Conservation (phyloP, 2,329 filamentous ascomycete species). For the Sclerotinia glacialis region DNA sequence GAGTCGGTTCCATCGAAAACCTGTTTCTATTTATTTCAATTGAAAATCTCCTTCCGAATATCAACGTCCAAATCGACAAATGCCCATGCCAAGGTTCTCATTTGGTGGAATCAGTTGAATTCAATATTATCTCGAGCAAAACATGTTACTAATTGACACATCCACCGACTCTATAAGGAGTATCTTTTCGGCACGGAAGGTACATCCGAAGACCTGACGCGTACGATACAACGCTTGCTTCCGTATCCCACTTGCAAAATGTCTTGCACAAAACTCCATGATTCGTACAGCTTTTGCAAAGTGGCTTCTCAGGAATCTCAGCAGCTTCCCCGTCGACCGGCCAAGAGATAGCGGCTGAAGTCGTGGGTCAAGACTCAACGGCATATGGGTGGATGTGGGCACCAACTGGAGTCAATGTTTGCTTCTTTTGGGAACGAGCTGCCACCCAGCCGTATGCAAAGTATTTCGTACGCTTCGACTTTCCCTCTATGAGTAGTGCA, state of each 20-base stretch:
- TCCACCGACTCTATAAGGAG: not conserved
- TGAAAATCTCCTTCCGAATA: not conserved
- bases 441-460: not conserved
- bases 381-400: not conserved
- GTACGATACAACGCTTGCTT: slow-evolving; percentile 15
- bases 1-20: not conserved
- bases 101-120: not conserved
- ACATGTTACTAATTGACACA: not conserved
- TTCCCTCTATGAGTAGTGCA: not conserved
- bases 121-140: not conserved
- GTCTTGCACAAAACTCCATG: slow-evolving; percentile 17
- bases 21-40: not conserved
- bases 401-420: slow-evolving; percentile 1
- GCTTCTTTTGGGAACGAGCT: not conserved
- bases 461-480: not conserved
- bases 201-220: not conserved
- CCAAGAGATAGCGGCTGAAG: slow-evolving; percentile 16
- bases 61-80: not conserved
- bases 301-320: slow-evolving; percentile 11
- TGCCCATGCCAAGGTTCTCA: not conserved
- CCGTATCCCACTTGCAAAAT: not conserved
- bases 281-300: slow-evolving; percentile 14
- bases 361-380: slow-evolving; percentile 12
- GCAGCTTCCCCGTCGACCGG: not conserved
- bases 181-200: slow-evolving; percentile 9